Percentiles rank a stretch among this genome's conserved stretches.
These are phyloP conservation scores for Helotiales sp. DNA, from an alignment of 2,329 filamentous ascomycete species.

Conservation along the genomic window DNA sequence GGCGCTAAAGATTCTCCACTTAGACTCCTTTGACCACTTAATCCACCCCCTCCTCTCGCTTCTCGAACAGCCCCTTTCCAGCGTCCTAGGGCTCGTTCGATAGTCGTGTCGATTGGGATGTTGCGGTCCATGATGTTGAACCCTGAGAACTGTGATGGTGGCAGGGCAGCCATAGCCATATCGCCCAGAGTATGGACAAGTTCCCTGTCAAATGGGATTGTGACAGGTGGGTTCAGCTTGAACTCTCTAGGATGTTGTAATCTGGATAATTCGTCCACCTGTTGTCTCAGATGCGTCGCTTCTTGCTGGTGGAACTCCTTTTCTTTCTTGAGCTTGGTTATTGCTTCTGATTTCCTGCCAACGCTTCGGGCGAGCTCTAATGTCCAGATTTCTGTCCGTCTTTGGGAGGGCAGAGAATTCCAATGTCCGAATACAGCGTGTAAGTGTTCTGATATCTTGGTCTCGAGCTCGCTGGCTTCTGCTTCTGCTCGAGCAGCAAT, in stretches of 20 bases:
- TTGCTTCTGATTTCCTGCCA: conserved; percentile 53
- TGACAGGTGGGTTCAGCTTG: conserved; percentile 51
- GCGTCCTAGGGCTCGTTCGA: conserved; percentile 56
- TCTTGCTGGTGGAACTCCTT: conserved; percentile 50
- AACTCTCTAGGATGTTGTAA: conserved; percentile 62
- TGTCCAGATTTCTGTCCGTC: conserved; percentile 60
- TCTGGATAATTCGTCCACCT: conserved; percentile 59
- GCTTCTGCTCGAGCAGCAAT: conserved; percentile 36
- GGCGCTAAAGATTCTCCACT: conserved; percentile 22
- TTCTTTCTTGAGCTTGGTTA: conserved; percentile 50
- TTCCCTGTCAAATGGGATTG: conserved; percentile 51
- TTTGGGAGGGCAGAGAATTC: conserved; percentile 59
- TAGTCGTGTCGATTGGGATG: conserved; percentile 50
- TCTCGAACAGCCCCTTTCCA: conserved; percentile 64
- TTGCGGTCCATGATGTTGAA: conserved; percentile 52
- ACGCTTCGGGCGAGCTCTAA: conserved; percentile 62
- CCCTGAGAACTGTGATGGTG: no score
- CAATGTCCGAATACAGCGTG: conserved; percentile 77
- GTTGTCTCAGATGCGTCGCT: conserved; percentile 53
- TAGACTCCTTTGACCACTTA: conserved; percentile 52
- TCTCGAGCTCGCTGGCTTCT: conserved; percentile 53
- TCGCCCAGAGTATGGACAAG: conserved; percentile 50
- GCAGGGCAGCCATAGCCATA: conserved; percentile 42
- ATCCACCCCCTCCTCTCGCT: conserved; percentile 45
- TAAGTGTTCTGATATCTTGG: conserved; percentile 72